Evolutionary conservation across 352 stramenopile genomes (phyloP).

Genomic region (Pythium phragmiticola): DNA sequence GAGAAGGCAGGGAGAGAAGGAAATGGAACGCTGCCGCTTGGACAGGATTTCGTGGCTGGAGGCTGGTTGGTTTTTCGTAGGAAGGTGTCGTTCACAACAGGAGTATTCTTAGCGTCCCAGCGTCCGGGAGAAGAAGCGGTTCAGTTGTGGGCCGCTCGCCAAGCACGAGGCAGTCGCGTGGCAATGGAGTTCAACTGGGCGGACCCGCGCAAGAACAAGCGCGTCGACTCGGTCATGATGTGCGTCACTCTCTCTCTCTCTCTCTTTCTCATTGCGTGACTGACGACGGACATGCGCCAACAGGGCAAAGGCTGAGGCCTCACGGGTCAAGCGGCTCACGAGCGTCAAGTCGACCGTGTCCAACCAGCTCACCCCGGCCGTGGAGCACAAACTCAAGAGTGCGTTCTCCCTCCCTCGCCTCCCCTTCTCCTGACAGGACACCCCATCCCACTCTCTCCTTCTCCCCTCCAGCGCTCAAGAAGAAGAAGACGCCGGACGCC

Average conservation of each 20-base stretch:
- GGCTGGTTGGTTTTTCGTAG: no score
- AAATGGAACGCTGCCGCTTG: no score
- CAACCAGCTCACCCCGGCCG: slow-evolving; percentile 65
- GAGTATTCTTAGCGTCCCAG: slow-evolving; percentile 19
- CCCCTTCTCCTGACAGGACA: background rate
- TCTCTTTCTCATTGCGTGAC: background rate
- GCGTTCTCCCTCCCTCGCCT: slow-evolving; percentile 12
- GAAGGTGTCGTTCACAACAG: no score
- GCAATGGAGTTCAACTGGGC: slow-evolving; percentile 84
- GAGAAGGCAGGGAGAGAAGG: background rate
- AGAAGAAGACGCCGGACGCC: slow-evolving; percentile 13
- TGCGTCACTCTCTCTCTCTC: slow-evolving; percentile 28
- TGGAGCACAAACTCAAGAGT: slow-evolving; percentile 74
- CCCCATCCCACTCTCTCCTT: no score
- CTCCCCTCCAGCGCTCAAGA: slow-evolving; percentile 20
- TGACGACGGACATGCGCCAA: background rate
- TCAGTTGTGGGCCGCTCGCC: background rate
- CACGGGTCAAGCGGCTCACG: slow-evolving; percentile 64
- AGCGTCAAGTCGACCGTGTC: slow-evolving; percentile 75
- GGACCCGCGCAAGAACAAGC: slow-evolving; percentile 79
- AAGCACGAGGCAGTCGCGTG: background rate
- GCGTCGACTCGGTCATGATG: slow-evolving; percentile 74
- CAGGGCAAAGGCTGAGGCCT: slow-evolving; percentile 72
- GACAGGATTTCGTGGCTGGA: no score
- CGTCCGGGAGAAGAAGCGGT: no score